Evolutionary conservation across 495 filamentous ascomycete genomes (phyloP).

Genomic region (Jackrogersella minutella): DNA sequence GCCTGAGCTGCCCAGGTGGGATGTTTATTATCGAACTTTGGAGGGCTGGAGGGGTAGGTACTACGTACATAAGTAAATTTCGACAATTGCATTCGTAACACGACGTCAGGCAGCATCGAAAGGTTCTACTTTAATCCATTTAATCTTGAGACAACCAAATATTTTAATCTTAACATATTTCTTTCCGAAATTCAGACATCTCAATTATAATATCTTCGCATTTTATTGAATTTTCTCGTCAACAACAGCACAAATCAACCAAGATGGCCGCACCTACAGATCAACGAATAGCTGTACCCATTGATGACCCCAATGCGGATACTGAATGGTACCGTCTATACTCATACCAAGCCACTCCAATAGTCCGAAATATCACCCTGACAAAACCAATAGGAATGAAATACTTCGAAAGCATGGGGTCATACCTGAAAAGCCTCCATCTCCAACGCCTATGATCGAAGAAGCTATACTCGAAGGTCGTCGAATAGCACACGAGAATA

Average conservation of each 20-base stretch:
- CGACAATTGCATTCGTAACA: neutral
- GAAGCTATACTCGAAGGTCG: constrained; percentile 89
- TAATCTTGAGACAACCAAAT: neutral
- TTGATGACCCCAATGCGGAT: constrained; percentile 94
- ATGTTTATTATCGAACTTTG: no score
- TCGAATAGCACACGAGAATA: constrained; percentile 82
- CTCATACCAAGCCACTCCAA: neutral
- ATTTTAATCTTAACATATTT: neutral
- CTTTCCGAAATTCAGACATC: neutral
- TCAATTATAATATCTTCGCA: neutral
- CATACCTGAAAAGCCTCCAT: constrained; percentile 95
- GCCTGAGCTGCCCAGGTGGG: neutral
- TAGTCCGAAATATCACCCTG: constrained; percentile 9
- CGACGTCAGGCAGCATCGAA: constrained; percentile 19
- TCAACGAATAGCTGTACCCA: constrained; percentile 74
- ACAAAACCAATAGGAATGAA: constrained; percentile 77
- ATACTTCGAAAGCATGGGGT: constrained; percentile 96
- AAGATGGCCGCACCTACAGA: constrained; percentile 79
- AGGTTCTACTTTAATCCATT: neutral
- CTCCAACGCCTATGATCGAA: constrained; percentile 91
- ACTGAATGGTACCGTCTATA: constrained; percentile 82
- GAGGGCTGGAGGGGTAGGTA: constrained; percentile 13
- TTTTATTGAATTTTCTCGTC: neutral
- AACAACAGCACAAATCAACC: constrained; percentile 3
- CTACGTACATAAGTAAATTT: neutral